These are phyloP conservation scores for Inonotus obliquus DNA, from an alignment of 1,284 basidiomycete species.

Conservation along the genomic window DNA sequence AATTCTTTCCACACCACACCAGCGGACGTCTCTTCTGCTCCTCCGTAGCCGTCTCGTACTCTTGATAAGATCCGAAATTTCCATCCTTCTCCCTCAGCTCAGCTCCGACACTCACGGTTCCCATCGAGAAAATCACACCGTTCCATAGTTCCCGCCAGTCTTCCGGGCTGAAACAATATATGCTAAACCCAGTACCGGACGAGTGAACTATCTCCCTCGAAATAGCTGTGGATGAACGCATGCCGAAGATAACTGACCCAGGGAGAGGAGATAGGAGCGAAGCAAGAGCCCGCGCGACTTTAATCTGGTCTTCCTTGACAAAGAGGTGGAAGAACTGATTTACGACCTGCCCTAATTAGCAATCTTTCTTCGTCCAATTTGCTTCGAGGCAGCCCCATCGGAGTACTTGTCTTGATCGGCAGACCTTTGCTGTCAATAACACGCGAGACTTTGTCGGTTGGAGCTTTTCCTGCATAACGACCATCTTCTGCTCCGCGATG, in stretches of 20 bases:
- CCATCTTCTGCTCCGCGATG: no score
- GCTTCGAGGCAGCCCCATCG: no score
- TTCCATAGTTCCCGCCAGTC: conserved; percentile 19
- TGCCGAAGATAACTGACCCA: conserved; percentile 36
- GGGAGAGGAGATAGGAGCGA: conserved; percentile 35
- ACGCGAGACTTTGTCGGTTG: no score
- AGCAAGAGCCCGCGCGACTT: conserved; percentile 37
- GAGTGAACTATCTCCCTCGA: conserved; percentile 22
- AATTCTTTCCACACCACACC: conserved; percentile 12
- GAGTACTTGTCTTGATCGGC: no score
- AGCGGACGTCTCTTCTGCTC: conserved; percentile 3
- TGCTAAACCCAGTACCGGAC: not conserved
- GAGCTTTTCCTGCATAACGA: no score
- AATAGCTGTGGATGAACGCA: conserved; percentile 25
- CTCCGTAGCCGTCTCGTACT: not conserved
- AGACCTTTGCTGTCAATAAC: no score
- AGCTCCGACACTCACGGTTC: conserved; percentile 14
- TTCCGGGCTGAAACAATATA: conserved; percentile 15
- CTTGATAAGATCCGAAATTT: not conserved
- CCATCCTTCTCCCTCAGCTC: conserved; percentile 2
- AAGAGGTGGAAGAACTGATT: conserved; percentile 53
- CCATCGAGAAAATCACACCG: conserved; percentile 13
- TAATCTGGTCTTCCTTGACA: conserved; percentile 36
- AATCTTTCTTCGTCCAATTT: no score
- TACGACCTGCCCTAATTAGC: no score